Evolutionary conservation across 345 rosid genomes (phyloP).

Genomic region (Angophora floribunda): DNA sequence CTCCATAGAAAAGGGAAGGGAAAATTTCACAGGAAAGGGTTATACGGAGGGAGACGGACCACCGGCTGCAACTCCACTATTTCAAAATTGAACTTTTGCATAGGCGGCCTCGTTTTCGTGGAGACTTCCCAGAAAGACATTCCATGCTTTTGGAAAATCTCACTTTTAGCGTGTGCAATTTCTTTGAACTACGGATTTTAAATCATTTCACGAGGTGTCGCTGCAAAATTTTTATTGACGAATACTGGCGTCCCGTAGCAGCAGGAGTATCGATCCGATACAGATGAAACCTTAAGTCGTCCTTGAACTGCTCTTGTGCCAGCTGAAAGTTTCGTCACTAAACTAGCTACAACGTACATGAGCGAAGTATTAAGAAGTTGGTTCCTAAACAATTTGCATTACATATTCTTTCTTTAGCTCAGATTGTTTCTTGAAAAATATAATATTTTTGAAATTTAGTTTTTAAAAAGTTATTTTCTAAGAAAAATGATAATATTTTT

Average conservation of each 20-base stretch:
- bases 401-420: not conserved
- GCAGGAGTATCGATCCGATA: not conserved
- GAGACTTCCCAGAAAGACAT: not conserved
- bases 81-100: not conserved
- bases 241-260: not conserved
- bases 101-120: not conserved
- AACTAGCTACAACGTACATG: not conserved
- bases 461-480: not conserved
- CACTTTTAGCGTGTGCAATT: not conserved
- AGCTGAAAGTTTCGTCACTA: not conserved
- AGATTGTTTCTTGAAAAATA: no score
- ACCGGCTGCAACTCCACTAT: not conserved
- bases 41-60: not conserved
- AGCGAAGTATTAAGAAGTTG: not conserved
- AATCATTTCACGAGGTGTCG: not conserved
- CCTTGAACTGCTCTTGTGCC: not conserved
- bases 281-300: not conserved
- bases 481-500: no score
- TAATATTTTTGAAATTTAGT: no score
- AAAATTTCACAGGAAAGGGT: not conserved
- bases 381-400: not conserved
- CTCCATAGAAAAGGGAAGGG: not conserved
- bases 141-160: not conserved
- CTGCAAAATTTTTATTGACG: not conserved
- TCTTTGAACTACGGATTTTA: not conserved